A percentile compares a stretch with the other conserved stretches of the same genome.
Conservation (phyloP, 805 yeast genomes). For the Trichomonascus vanleenenianus region DNA sequence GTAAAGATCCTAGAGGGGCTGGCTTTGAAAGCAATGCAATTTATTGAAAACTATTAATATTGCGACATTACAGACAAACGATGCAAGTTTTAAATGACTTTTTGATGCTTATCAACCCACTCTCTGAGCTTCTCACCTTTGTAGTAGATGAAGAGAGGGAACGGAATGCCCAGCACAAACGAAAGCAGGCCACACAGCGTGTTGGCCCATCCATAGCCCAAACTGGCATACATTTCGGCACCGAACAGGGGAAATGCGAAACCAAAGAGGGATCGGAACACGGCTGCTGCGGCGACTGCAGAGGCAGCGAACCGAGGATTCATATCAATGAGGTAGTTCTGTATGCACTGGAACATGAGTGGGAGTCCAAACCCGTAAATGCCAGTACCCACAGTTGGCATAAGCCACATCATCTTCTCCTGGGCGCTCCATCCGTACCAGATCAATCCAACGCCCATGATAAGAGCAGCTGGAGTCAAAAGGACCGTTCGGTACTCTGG, state of each 20-base stretch:
- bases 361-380: constrained; percentile 53
- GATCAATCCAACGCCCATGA: constrained; percentile 52
- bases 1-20: too few relatives aligned
- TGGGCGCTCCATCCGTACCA: constrained; percentile 72
- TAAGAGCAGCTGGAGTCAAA: constrained; percentile 41
- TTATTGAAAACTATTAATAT: too few relatives aligned
- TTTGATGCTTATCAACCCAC: constrained; percentile 40
- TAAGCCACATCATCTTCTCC: constrained; percentile 48
- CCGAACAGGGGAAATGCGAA: constrained; percentile 65
- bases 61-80: too few relatives aligned
- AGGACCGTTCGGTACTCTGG: constrained; percentile 54
- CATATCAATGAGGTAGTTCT: constrained; percentile 63
- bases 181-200: constrained; percentile 54
- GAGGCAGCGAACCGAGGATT: constrained; percentile 62
- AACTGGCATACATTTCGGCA: constrained; percentile 41
- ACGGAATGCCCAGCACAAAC: constrained; percentile 53
- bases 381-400: constrained; percentile 54
- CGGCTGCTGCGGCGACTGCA: constrained; percentile 61
- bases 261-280: constrained; percentile 60
- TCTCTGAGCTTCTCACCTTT: constrained; percentile 50
- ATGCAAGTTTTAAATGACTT: too few relatives aligned
- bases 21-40: too few relatives aligned
- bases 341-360: constrained; percentile 60
- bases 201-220: constrained; percentile 69
- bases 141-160: constrained; percentile 48